Base-by-base conservation (phyloP, 306 rosid genomes). In the Prunus mume region DNA sequence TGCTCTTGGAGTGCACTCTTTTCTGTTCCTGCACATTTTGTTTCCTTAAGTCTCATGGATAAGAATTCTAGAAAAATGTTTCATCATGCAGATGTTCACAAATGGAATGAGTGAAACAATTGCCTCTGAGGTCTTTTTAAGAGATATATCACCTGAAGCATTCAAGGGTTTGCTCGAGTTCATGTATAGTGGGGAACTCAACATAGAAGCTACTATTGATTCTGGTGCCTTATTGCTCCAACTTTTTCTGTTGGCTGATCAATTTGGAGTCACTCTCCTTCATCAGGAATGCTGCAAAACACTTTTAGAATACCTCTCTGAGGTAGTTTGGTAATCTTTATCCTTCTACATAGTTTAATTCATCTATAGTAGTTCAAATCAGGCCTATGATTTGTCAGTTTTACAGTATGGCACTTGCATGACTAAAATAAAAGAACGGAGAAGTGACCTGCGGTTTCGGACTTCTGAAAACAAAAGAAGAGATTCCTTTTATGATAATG, bases 51-150 rank as follows among this genome's bases (percentile, higher is more conserved):
- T 30, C 65, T 60, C 38, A 60, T 13, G 28, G 62, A 57, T 57
- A 28, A 60, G 49, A 28, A 41, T 41, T 45, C 34, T 12, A 78
- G 74, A 30, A 43, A 52, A 52, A 65, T 76, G 62, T 83, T 77
- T 56, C 57, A 66, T 65, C 79, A 69, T 47, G 81, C 89, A 92
- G 98, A 94, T 94, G 98, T 92, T 94, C 88, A 94, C 98, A 63
- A 94, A 94, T 82, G 98, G 98, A 87, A 94, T 94, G 98, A 89
- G 90, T 84, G 98, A 94, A 85, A 94, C 95, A 76, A 80, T 78
- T 76, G 89, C 98, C 62, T 84, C 97, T 0, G 89, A 90, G 82
- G 80, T 92, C 74, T 73, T 84, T 73, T 67, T 94, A 65, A 85
- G 86, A 82, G 98, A 94, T 79, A 92, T 92, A 70, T 85, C 89